Conservation (phyloP, 805 yeast species). For the Komagataella mondaviorum region DNA sequence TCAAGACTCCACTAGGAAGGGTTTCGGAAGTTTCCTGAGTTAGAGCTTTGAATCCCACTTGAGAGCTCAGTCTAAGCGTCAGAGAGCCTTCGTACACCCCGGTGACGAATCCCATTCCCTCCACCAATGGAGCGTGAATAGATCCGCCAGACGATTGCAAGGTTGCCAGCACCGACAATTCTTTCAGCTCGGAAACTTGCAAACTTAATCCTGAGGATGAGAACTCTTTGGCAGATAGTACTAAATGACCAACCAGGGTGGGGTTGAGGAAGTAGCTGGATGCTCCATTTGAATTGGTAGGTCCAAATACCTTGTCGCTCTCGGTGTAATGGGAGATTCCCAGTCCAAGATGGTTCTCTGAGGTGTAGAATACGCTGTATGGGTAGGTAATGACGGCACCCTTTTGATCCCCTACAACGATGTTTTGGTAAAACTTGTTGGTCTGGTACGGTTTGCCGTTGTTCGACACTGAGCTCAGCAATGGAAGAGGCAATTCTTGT, state of each 20-base stretch:
- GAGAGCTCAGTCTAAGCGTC: slow-evolving; percentile 29
- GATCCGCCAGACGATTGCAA: slow-evolving; percentile 18
- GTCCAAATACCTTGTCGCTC: slow-evolving; percentile 30
- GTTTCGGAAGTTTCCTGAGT: slow-evolving; percentile 18
- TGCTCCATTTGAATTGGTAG: slow-evolving; percentile 29
- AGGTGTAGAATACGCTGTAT: slow-evolving; percentile 39
- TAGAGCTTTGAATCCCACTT: slow-evolving; percentile 29
- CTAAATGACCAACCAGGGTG: slow-evolving; percentile 35
- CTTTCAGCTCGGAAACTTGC: slow-evolving; percentile 30
- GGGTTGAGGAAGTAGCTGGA: slow-evolving; percentile 43
- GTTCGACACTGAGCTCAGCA: slow-evolving; percentile 34
- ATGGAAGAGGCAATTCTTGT: slow-evolving; percentile 25
- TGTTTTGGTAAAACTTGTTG: slow-evolving; percentile 63
- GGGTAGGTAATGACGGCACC: slow-evolving; percentile 54
- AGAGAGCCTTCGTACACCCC: slow-evolving; percentile 35
- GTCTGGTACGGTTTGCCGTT: slow-evolving; percentile 41
- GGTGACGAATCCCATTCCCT: slow-evolving; percentile 48
- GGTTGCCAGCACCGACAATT: slow-evolving; percentile 36
- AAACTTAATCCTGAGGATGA: slow-evolving; percentile 21
- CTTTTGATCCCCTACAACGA: slow-evolving; percentile 41
- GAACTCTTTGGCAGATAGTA: slow-evolving; percentile 40
- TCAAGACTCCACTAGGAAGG: slow-evolving; percentile 16
- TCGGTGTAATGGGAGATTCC: slow-evolving; percentile 46
- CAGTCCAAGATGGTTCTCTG: slow-evolving; percentile 33
- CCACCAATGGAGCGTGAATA: slow-evolving; percentile 36